Evolutionary conservation across 2,329 filamentous ascomycete species (phyloP), one percentile per base, ranked within the genome.

Genomic region (Pochonia chlamydosporia): DNA sequence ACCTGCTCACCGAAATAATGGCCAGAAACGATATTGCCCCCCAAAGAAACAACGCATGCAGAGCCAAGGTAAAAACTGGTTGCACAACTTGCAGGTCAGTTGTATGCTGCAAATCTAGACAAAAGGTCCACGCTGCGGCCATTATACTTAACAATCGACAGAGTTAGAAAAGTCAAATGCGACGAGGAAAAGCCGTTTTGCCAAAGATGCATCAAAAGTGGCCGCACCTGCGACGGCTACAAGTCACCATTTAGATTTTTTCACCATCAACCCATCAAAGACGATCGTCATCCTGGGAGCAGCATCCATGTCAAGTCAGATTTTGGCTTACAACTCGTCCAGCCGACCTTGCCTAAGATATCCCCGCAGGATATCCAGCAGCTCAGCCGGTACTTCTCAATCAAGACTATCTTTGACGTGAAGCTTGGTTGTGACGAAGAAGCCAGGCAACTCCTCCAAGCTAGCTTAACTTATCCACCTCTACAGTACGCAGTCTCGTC

Each of bases 71-170:
- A 14, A 71, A 70, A 49, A 71, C 67, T 13, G 69, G 68, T 41
- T 71, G 69, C 55, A 54, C 50, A 54, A 71, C 69, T 44, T 72
- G 69, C 65, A 67, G 67, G 69, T 71, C 18, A 62, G 65, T 63
- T 46, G 20, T 37, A 37, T 11, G n/a, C 35, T 37, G 35, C 7
- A 18, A 16, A 37, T 10, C 20, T 18, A 37, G 35, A 37, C 35
- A 16, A 7, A 16, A 18, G 8, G 31, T 54, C 43, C 50, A 54
- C 45, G 50, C 46, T 48, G 11, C 3, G 35, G 36, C 45, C 2
- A 8, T 49, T 39, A 18, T 54, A 11, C 55, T 59, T 11, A 60
- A 11, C 20, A 2, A 18, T 35, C n/a, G 41, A 52, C 47, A 68
- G 65, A 42, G 63, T 58, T n/a, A 56, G 66, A 18, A 68, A 61